Evolutionary conservation across 2,329 filamentous ascomycete species (phyloP).

Genomic region (Ophiostoma piceae): DNA sequence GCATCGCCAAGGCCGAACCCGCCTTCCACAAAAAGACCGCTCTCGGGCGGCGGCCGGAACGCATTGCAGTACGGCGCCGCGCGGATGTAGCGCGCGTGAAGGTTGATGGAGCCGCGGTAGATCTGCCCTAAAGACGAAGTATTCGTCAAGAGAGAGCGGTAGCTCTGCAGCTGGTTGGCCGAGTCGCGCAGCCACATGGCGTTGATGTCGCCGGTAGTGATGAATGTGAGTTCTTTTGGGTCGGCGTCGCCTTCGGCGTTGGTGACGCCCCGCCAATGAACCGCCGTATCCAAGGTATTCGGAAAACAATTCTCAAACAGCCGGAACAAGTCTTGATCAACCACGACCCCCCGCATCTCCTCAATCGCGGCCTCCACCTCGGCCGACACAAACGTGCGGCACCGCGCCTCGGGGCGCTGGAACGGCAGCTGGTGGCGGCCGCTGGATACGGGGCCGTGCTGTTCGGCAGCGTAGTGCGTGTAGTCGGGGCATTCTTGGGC

Average conservation of each 20-base stretch:
- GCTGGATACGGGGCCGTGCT: conserved; percentile 33
- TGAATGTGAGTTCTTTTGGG: conserved; percentile 58
- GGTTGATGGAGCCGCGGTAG: conserved; percentile 59
- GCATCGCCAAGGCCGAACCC: conserved; percentile 25
- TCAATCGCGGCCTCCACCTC: conserved; percentile 64
- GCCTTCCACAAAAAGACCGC: conserved; percentile 35
- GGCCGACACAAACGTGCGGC: conserved; percentile 66
- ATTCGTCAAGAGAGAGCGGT: conserved; percentile 48
- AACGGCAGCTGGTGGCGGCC: conserved; percentile 34
- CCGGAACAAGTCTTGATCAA: conserved; percentile 57
- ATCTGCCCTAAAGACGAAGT: conserved; percentile 48
- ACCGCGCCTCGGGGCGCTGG: conserved; percentile 56
- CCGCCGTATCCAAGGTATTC: conserved; percentile 51
- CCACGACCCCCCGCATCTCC: conserved; percentile 32
- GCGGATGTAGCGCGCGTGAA: conserved; percentile 57
- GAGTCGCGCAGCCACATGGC: conserved; percentile 80
- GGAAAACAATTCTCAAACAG: conserved; percentile 72
- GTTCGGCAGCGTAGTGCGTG: conserved; percentile 31
- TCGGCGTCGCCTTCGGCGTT: conserved; percentile 42
- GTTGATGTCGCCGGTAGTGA: conserved; percentile 40
- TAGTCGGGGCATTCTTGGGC: conserved; percentile 27
- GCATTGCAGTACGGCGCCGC: conserved; percentile 74
- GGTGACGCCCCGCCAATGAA: conserved; percentile 23
- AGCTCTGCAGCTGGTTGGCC: conserved; percentile 61
- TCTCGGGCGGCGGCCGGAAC: conserved; percentile 70